Evolutionary conservation across 768 basidiomycete genomes (phyloP).

Genomic region (Xerocomellus chrysenteron): DNA sequence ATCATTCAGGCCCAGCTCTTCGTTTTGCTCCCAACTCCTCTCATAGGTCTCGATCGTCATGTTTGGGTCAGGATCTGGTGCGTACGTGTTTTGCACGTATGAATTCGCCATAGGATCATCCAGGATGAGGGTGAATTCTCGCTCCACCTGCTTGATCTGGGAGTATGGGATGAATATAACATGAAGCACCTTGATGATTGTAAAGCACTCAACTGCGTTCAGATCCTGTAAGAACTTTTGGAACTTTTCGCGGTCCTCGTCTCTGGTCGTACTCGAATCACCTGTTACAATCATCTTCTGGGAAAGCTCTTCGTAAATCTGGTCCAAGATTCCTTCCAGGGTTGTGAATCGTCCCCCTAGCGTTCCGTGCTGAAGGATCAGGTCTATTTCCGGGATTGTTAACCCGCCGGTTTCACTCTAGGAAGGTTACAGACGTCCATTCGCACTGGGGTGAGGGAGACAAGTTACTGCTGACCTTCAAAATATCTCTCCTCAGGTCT

Average conservation of each 20-base stretch:
- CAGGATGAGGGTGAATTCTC: conserved; percentile 87
- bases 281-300: conserved; percentile 81
- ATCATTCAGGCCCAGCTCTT: conserved; percentile 90
- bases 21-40: conserved; percentile 87
- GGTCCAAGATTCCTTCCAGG: conserved; percentile 90
- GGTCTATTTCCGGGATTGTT: conserved; percentile 90
- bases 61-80: conserved; percentile 95
- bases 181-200: not conserved
- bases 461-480: conserved; percentile 64
- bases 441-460: not conserved
- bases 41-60: conserved; percentile 85
- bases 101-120: conserved; percentile 97
- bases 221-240: conserved; percentile 72
- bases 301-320: conserved; percentile 92
- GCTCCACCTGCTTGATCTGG: conserved; percentile 74
- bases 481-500: conserved; percentile 88
- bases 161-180: not conserved
- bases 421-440: not conserved
- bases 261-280: conserved; percentile 48
- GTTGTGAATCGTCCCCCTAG: conserved; percentile 98
- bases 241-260: conserved; percentile 58
- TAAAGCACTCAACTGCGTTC: conserved; percentile 56
- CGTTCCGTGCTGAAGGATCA: conserved; percentile 88
- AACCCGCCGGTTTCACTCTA: conserved; percentile 94
- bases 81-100: conserved; percentile 95